These are phyloP conservation scores for Pachysandra terminalis DNA, from an alignment of 164 flowering plant genomes.

Conservation along the genomic window DNA sequence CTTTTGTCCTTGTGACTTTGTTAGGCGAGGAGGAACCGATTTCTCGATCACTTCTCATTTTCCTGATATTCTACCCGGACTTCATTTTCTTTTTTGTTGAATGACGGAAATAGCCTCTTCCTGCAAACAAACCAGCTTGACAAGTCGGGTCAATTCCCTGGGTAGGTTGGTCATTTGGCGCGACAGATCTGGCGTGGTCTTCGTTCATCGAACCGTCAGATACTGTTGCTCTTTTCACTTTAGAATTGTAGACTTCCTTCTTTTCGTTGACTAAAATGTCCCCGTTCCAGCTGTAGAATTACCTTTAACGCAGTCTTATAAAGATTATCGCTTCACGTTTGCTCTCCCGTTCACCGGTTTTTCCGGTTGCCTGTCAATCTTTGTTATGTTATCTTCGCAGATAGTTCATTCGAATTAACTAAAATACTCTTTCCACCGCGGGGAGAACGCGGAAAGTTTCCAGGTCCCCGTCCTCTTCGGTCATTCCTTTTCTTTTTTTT, in stretches of 20 bases:
- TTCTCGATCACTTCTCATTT: too few relatives aligned
- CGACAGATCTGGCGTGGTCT: too few relatives aligned
- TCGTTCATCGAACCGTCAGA: background rate
- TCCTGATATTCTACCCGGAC: too few relatives aligned
- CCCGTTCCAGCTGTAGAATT: background rate
- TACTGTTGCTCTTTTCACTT: background rate
- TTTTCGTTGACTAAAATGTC: background rate
- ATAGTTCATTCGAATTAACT: background rate
- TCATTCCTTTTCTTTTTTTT: too few relatives aligned
- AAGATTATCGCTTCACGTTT: too few relatives aligned
- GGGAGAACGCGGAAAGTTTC: background rate
- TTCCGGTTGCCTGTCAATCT: slow-evolving; percentile 8
- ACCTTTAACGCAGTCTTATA: background rate
- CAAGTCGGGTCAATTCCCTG: too few relatives aligned
- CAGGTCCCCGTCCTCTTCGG: background rate
- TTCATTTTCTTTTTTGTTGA: too few relatives aligned
- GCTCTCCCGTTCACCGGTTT: background rate
- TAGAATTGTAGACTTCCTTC: background rate
- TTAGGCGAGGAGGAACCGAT: too few relatives aligned
- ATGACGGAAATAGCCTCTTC: background rate
- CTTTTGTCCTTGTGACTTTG: too few relatives aligned
- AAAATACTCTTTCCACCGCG: background rate
- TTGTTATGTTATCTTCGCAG: background rate
- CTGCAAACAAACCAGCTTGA: background rate
- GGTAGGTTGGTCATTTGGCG: too few relatives aligned